A percentile compares a stretch with the other conserved stretches of the same genome.
phyloP scores from a whole-genome alignment of 1,284 basidiomycete genomes.

The Trametes hirsuta region DNA sequence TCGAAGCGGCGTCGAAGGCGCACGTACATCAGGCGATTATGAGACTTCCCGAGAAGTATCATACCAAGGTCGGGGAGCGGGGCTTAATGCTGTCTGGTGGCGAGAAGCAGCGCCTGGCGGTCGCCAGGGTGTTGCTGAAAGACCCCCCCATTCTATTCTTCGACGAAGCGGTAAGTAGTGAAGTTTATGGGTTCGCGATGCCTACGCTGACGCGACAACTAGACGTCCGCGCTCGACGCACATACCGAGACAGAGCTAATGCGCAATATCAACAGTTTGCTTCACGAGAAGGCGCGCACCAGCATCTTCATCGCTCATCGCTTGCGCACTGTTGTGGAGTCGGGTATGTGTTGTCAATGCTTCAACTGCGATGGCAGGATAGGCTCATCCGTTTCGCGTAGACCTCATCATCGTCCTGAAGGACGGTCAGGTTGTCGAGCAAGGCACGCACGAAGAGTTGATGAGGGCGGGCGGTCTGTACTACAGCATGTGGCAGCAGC shows the following conservation, averaged over 20 bases:
- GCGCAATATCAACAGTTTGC: conserved; percentile 86
- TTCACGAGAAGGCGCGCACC: conserved; percentile 81
- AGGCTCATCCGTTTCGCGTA: conserved; percentile 26
- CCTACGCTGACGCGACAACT: neutral
- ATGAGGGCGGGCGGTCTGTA: conserved; percentile 78
- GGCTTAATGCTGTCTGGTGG: conserved; percentile 98
- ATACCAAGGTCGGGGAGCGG: conserved; percentile 92
- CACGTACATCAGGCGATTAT: conserved; percentile 85
- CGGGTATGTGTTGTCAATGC: conserved; percentile 52
- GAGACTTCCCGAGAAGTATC: conserved; percentile 84
- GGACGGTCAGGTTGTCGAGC: conserved; percentile 85
- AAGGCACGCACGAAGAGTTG: conserved; percentile 91
- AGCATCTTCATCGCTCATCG: conserved; percentile 97
- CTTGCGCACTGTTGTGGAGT: conserved; percentile 87
- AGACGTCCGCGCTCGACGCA: conserved; percentile 95
- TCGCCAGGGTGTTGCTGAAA: conserved; percentile 91
- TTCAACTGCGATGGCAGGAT: conserved; percentile 4
- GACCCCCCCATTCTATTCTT: conserved; percentile 96
- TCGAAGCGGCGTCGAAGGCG: conserved; percentile 82
- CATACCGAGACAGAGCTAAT: conserved; percentile 95
- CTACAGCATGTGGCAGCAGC: conserved; percentile 85
- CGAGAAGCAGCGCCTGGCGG: conserved; percentile 95
- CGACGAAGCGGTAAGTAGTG: conserved; percentile 85
- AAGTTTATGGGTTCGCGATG: neutral
- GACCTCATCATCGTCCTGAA: conserved; percentile 91